These are phyloP conservation scores for Ogataea saltuana DNA, from an alignment of 805 yeast genomes.

Conservation along the genomic window DNA sequence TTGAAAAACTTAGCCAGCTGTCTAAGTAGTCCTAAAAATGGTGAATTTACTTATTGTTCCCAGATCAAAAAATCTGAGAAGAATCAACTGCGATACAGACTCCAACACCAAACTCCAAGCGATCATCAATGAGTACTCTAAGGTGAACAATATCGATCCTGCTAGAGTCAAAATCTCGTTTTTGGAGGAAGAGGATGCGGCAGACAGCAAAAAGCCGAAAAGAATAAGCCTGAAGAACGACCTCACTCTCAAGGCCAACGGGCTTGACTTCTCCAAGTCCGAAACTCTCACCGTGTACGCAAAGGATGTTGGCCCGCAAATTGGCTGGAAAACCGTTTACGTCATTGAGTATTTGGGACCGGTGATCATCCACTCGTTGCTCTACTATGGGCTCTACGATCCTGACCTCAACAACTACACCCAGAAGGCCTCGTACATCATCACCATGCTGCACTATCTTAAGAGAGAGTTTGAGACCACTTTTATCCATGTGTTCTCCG, in stretches of 20 bases:
- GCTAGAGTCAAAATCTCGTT: slow-evolving; percentile 59
- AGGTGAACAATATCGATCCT: slow-evolving; percentile 41
- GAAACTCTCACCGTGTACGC: slow-evolving; percentile 52
- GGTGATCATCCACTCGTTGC: slow-evolving; percentile 69
- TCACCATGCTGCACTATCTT: slow-evolving; percentile 72
- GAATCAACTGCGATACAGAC: slow-evolving; percentile 44
- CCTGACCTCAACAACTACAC: slow-evolving; percentile 46
- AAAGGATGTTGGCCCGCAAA: slow-evolving; percentile 92
- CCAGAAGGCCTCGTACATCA: slow-evolving; percentile 53
- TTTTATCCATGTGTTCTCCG: slow-evolving; percentile 81
- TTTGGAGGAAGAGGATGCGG: slow-evolving; percentile 30
- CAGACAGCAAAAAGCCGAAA: slow-evolving; percentile 32
- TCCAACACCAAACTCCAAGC: slow-evolving; percentile 36
- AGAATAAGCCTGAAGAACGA: slow-evolving; percentile 47
- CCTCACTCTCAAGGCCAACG: slow-evolving; percentile 48
- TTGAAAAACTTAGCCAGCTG: no score
- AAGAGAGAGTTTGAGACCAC: slow-evolving; percentile 90
- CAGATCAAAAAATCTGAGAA: slow-evolving; percentile 58
- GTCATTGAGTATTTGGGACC: slow-evolving; percentile 90
- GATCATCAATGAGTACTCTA: slow-evolving; percentile 43
- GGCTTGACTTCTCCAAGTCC: slow-evolving; percentile 35
- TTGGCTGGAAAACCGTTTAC: slow-evolving; percentile 90
- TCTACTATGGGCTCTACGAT: slow-evolving; percentile 48
- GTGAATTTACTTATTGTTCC: slow-evolving; percentile 53
- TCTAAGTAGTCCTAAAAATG: slow-evolving; percentile 41